Base-by-base conservation (phyloP, 2,329 filamentous ascomycete genomes). In the Venturia carpophila region DNA sequence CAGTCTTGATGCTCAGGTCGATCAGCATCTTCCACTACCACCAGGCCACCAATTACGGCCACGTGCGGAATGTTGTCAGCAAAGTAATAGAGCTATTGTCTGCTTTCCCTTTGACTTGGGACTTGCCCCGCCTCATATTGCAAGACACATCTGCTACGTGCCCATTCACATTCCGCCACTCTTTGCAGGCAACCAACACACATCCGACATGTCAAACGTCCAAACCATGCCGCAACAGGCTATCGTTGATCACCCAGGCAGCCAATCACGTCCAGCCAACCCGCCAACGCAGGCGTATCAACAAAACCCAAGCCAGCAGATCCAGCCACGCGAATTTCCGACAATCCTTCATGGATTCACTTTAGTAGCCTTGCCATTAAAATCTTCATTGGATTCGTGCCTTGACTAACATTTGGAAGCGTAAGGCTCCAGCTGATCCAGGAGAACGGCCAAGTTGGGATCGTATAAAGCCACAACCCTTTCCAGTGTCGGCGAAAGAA, bases 381-480 rank as follows among this genome's bases (percentile, higher is more conserved):
- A 34, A 15, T 13, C 11, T 41, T 1, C 1, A 9, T 60, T n/a
- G 11, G 6, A 34, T 21, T 60, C 34, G 34, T 41, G 2, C 34
- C 41, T 60, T 17, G 7, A n/a, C 58, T 60, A 42, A 60, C 58
- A 60, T 41, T 17, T 19, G 15, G 21, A 41, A 60, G 58, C 58
- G 58, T 24, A 60, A 60, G 41, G 58, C 34, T 60, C 37, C 41
- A 41, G 37, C 34, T 21, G 58, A 60, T 24, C 58, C 58, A 17
- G 58, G 58, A 9, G 37, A 60, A 60, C 34, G 58, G 11, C 58
- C 58, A 60, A 60, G 58, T 60, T 60, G 58, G 58, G 34, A 41
- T 41, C 58, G 58, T 42, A 43, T 60, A n/a, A 60, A 60, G 58
- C 34, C 37, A 37, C 37, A 41, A 24, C 58, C 58, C 15, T 60